Base-by-base conservation (phyloP, 2,329 filamentous ascomycete species). In the Nannizziopsis arthrosporioides region DNA sequence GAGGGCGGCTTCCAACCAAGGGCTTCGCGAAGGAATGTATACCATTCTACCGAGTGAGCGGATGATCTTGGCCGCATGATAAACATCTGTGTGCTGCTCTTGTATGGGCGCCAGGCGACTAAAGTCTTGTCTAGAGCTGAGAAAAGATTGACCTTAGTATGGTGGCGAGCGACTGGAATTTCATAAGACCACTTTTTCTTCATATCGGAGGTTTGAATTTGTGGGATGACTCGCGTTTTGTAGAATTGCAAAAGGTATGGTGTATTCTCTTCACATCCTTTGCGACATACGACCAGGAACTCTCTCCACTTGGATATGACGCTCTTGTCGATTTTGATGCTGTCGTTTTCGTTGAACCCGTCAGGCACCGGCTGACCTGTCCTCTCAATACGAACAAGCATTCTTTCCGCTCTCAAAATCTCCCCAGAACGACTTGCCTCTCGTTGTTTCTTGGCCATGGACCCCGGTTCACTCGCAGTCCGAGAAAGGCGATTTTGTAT, bases 121-220 rank as follows among this genome's bases (percentile, higher is more conserved):
- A 83, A 67, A 1, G 79, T 80, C 60, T 84, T 84, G 62, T 84
- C 80, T 12, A 84, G 65, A 2, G 78, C 71, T 1, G 80, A 83
- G 57, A 77, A 84, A 2, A 84, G 60, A 52, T 82, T 82, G 48
- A 81, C 74, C 42, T 68, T 72, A 10, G 75, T 73, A 15, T 65
- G 67, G 52, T 38, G 41, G 11, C 39, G 41, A 7, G 31, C 35
- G 14, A 55, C 42, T 5, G 69, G 66, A n/a, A 83, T 72, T 55
- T 82, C 70, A 46, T 77, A 72, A 41, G 74, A 72, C 12, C 76
- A 74, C 27, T 71, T 70, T 49, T 74, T 76, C 55, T 73, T 74
- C 38, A 72, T 69, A 44, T 72, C 69, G 7, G 70, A 63, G 7
- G 67, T 67, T 55, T 81, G 74, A 22, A 77, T 71, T 40, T 77